These are phyloP conservation scores for Heterobasidion occidentale DNA, from an alignment of 1,284 basidiomycete species.

Conservation along the genomic window DNA sequence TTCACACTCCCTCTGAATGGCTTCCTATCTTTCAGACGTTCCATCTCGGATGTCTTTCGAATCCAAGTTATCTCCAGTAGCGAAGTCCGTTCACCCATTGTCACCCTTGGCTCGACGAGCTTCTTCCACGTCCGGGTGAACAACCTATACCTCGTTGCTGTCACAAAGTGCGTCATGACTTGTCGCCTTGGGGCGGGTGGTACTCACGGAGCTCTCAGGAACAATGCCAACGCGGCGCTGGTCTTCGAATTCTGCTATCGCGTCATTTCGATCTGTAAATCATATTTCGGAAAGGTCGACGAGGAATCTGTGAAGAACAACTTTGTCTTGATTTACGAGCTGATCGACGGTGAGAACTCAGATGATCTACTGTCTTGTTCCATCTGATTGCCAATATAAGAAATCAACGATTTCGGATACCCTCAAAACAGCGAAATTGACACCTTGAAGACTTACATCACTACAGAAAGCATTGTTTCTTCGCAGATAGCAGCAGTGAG, in stretches of 20 bases:
- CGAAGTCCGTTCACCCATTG: slow-evolving; percentile 93
- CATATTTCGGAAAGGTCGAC: slow-evolving; percentile 97
- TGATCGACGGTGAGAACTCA: slow-evolving; percentile 74
- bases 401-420: slow-evolving; percentile 98
- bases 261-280: slow-evolving; percentile 88
- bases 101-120: slow-evolving; percentile 94
- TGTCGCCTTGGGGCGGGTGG: not conserved
- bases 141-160: slow-evolving; percentile 91
- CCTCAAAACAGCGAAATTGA: slow-evolving; percentile 99
- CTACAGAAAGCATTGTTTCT: slow-evolving; percentile 93
- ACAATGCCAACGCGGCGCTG: slow-evolving; percentile 94
- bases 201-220: slow-evolving; percentile 37
- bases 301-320: slow-evolving; percentile 99
- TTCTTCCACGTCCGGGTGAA: slow-evolving; percentile 97
- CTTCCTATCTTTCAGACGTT: slow-evolving; percentile 51
- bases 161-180: slow-evolving; percentile 71
- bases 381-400: slow-evolving; percentile 33
- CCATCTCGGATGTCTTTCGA: slow-evolving; percentile 95
- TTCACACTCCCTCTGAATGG: not conserved
- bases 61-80: slow-evolving; percentile 98
- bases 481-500: slow-evolving; percentile 71
- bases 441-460: slow-evolving; percentile 96
- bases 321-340: slow-evolving; percentile 93
- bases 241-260: slow-evolving; percentile 98
- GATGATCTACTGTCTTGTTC: not conserved